phyloP scores from a whole-genome alignment of 73 alveolate genomes.

The Stentor roeselii region DNA sequence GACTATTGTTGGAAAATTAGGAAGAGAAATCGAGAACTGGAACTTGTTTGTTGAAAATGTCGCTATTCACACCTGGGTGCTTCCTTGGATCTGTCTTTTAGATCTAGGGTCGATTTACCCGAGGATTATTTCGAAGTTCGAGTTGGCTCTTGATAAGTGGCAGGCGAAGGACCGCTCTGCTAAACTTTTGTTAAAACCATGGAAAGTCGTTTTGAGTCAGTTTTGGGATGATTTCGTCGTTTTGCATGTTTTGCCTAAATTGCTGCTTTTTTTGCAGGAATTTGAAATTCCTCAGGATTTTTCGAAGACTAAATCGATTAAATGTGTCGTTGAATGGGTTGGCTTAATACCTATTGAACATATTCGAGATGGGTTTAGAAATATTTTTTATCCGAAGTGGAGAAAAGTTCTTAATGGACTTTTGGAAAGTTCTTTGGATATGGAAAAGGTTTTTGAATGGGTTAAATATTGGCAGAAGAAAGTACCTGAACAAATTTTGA shows the following conservation, averaged over 20 bases:
- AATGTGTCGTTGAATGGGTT: background rate
- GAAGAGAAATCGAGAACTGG: background rate
- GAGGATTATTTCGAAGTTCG: background rate
- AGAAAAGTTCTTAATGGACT: background rate
- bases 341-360: background rate
- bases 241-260: background rate
- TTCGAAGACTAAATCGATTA: background rate
- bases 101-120: constrained; percentile 5
- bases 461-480: constrained; percentile 1
- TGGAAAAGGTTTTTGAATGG: background rate
- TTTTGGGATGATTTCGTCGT: background rate
- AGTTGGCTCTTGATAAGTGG: background rate
- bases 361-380: background rate
- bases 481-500: background rate
- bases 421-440: background rate
- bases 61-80: constrained; percentile 21
- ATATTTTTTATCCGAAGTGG: background rate
- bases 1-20: background rate
- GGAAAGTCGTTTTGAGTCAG: background rate
- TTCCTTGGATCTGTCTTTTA: background rate
- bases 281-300: background rate
- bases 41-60: background rate
- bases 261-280: background rate
- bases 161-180: constrained; percentile 16
- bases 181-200: background rate